Conservation (phyloP, 495 filamentous ascomycete genomes). For the Xylaria nigripes region DNA sequence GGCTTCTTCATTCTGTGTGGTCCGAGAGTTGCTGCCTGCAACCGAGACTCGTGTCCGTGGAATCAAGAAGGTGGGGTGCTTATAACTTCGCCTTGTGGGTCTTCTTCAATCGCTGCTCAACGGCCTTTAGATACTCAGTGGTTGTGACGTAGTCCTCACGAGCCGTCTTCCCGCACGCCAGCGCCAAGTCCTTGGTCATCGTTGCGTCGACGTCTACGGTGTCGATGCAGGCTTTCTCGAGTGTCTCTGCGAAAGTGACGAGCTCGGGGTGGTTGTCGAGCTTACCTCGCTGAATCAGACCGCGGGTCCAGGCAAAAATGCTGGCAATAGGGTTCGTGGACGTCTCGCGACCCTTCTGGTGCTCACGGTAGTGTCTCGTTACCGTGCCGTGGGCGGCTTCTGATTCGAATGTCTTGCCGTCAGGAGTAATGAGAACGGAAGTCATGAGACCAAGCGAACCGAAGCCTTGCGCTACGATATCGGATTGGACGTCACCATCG, state of each 20-base stretch:
- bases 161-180: slow-evolving; percentile 79
- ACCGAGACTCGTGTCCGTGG: background rate
- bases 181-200: slow-evolving; percentile 97
- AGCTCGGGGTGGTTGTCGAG: slow-evolving; percentile 85
- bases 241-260: slow-evolving; percentile 75
- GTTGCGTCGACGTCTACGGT: slow-evolving; percentile 87
- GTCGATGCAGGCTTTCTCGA: slow-evolving; percentile 92
- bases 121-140: slow-evolving; percentile 75
- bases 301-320: slow-evolving; percentile 98
- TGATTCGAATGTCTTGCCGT: slow-evolving; percentile 91
- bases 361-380: slow-evolving; percentile 95
- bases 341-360: slow-evolving; percentile 93
- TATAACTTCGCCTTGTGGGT: slow-evolving; percentile 47
- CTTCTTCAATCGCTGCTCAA: slow-evolving; percentile 74
- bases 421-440: slow-evolving; percentile 88
- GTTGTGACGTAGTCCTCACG: slow-evolving; percentile 83
- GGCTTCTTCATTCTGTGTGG: background rate
- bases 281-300: slow-evolving; percentile 83
- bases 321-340: slow-evolving; percentile 98
- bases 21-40: background rate
- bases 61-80: background rate
- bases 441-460: slow-evolving; percentile 98
- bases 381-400: slow-evolving; percentile 98
- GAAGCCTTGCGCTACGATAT: slow-evolving; percentile 96
- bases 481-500: slow-evolving; percentile 97